These are phyloP conservation scores for Saccharomycopsis phalli DNA, from an alignment of 1,139 yeast genomes.

Conservation along the genomic window DNA sequence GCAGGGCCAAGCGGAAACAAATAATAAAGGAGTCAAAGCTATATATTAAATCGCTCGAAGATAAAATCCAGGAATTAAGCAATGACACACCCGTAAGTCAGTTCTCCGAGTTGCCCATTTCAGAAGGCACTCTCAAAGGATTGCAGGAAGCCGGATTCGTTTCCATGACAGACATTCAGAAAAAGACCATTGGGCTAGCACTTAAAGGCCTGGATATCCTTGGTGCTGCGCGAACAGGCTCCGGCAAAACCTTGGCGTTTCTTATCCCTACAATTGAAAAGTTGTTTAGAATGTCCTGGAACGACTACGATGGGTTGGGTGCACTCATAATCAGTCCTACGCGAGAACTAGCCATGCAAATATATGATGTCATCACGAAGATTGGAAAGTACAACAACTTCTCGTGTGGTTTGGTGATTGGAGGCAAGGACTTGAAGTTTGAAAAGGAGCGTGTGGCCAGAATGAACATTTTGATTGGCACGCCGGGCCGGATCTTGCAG, in stretches of 20 bases:
- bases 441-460: constrained; percentile 80
- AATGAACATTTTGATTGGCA: constrained; percentile 84
- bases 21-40: constrained; percentile 3
- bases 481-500: constrained; percentile 92
- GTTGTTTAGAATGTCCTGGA: constrained; percentile 66
- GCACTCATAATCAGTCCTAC: constrained; percentile 91
- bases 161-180: constrained; percentile 79
- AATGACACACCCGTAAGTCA: constrained; percentile 26
- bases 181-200: constrained; percentile 66
- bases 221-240: constrained; percentile 94
- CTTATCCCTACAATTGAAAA: constrained; percentile 76
- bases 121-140: constrained; percentile 59
- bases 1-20: background rate
- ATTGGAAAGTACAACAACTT: constrained; percentile 75
- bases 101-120: constrained; percentile 68
- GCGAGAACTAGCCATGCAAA: constrained; percentile 89
- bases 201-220: constrained; percentile 75
- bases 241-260: constrained; percentile 93
- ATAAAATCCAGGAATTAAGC: constrained; percentile 21
- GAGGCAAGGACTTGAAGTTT: constrained; percentile 86
- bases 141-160: constrained; percentile 63
- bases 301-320: constrained; percentile 86
- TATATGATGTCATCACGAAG: constrained; percentile 78
- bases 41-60: constrained; percentile 10
- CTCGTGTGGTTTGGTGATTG: constrained; percentile 93